phyloP scores from a whole-genome alignment of 768 basidiomycete genomes.

The Clathrus columnatus region DNA sequence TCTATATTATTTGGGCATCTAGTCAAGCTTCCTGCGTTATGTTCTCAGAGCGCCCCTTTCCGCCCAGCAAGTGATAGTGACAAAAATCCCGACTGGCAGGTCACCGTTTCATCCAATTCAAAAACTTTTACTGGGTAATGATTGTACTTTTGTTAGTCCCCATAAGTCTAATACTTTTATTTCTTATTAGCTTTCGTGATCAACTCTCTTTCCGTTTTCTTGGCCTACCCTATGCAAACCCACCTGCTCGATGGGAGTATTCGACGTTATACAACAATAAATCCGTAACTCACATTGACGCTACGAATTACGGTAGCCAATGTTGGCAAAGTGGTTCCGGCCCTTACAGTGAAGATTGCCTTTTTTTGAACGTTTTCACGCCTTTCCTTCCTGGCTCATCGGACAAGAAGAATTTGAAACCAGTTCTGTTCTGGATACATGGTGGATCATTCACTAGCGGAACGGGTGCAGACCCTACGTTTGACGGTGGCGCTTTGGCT shows the following conservation, averaged over 20 bases:
- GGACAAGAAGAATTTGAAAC: slow-evolving; percentile 9
- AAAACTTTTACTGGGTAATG: slow-evolving; percentile 7
- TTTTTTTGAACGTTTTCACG: slow-evolving; percentile 14
- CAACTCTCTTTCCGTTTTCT: slow-evolving; percentile 42
- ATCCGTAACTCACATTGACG: slow-evolving; percentile 11
- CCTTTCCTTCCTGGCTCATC: slow-evolving; percentile 17
- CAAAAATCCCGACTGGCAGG: background rate
- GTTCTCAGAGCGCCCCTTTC: slow-evolving; percentile 9
- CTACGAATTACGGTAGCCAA: background rate
- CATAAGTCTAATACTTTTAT: too few species aligned
- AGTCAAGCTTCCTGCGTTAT: slow-evolving; percentile 2
- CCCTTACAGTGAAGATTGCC: slow-evolving; percentile 3
- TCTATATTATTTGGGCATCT: background rate
- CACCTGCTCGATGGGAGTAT: slow-evolving; percentile 35
- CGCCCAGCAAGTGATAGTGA: background rate
- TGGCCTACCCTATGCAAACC: slow-evolving; percentile 42
- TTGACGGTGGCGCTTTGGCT: slow-evolving; percentile 15
- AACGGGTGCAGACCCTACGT: slow-evolving; percentile 14
- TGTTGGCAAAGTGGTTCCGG: background rate
- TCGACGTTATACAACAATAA: slow-evolving; percentile 27
- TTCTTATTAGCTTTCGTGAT: slow-evolving; percentile 32
- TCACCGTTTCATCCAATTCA: background rate
- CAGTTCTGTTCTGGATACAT: slow-evolving; percentile 21
- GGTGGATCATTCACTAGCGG: slow-evolving; percentile 21
- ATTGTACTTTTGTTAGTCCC: background rate